Conservation (phyloP, 257 asterid species). For the Solanum pinnatisectum region DNA sequence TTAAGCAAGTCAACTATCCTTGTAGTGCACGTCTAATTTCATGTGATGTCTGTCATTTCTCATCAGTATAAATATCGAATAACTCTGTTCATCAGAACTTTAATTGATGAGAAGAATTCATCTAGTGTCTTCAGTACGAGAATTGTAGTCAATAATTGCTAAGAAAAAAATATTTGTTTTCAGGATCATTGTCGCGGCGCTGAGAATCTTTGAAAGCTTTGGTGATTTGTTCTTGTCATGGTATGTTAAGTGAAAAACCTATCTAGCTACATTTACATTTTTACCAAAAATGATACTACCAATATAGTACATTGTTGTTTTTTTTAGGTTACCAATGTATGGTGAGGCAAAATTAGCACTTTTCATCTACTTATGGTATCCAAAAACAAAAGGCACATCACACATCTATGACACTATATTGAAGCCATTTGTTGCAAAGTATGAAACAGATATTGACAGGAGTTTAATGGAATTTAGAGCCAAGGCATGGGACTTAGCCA, state of each 20-base stretch:
- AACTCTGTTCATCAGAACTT: neutral
- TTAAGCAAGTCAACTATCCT: neutral
- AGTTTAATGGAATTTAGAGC: conserved; percentile 49
- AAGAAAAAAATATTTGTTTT: neutral
- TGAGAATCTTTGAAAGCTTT: conserved; percentile 55
- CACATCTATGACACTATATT: conserved; percentile 43
- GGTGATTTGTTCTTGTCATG: conserved; percentile 67
- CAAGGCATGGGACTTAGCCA: conserved; percentile 68
- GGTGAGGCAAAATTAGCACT: conserved; percentile 80
- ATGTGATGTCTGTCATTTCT: neutral
- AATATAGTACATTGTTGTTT: neutral
- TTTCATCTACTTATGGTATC: conserved; percentile 86
- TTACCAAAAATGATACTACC: neutral
- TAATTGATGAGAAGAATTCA: neutral
- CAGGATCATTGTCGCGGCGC: conserved; percentile 71
- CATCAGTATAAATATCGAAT: neutral
- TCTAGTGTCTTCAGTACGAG: neutral
- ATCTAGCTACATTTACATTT: neutral
- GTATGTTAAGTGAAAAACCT: conserved; percentile 18
- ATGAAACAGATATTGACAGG: conserved; percentile 57
- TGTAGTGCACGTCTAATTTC: neutral
- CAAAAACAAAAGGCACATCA: conserved; percentile 70
- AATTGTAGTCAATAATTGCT: too few species aligned
- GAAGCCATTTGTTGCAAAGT: conserved; percentile 55
- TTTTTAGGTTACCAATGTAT: conserved; percentile 79